Conservation (phyloP, 1,284 basidiomycete species). For the Marasmius fiardii region DNA sequence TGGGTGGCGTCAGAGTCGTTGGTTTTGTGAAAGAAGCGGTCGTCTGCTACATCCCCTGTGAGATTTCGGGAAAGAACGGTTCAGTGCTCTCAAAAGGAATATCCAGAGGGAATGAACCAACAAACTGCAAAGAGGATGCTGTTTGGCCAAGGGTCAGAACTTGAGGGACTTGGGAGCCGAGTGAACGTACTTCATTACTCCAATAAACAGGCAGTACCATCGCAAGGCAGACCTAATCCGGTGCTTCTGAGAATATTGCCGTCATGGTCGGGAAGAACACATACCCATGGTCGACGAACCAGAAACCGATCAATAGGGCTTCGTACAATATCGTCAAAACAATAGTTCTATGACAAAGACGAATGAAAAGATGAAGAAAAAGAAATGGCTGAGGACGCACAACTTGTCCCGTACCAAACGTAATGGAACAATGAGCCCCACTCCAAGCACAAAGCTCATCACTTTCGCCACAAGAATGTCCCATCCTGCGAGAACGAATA, state of each 20-base stretch:
- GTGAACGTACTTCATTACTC: slow-evolving; percentile 73
- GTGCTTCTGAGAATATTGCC: slow-evolving; percentile 4
- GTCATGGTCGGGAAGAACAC: slow-evolving; percentile 22
- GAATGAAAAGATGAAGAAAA: slow-evolving; percentile 1
- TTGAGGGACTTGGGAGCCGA: slow-evolving; percentile 6
- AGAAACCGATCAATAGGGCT: slow-evolving; percentile 75
- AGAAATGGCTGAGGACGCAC: slow-evolving; percentile 38
- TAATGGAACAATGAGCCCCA: slow-evolving; percentile 71
- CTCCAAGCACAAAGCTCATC: slow-evolving; percentile 75
- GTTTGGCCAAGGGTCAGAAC: slow-evolving; percentile 1
- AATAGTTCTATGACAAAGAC: slow-evolving; percentile 55
- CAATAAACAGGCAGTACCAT: slow-evolving; percentile 82
- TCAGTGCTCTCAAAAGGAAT: neutral
- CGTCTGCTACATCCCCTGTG: slow-evolving; percentile 80
- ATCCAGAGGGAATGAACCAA: slow-evolving; percentile 30
- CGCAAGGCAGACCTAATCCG: slow-evolving; percentile 54
- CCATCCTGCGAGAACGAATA: slow-evolving; percentile 76
- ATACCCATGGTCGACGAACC: slow-evolving; percentile 82
- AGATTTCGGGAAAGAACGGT: slow-evolving; percentile 3
- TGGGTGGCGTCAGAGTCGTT: slow-evolving; percentile 84
- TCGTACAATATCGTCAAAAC: slow-evolving; percentile 73
- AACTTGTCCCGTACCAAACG: slow-evolving; percentile 80
- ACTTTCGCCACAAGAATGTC: slow-evolving; percentile 79
- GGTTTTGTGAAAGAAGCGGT: slow-evolving; percentile 81
- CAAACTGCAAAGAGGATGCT: slow-evolving; percentile 78